Conservation (phyloP, 2,329 filamentous ascomycete species). For the Xylariaceae sp. region DNA sequence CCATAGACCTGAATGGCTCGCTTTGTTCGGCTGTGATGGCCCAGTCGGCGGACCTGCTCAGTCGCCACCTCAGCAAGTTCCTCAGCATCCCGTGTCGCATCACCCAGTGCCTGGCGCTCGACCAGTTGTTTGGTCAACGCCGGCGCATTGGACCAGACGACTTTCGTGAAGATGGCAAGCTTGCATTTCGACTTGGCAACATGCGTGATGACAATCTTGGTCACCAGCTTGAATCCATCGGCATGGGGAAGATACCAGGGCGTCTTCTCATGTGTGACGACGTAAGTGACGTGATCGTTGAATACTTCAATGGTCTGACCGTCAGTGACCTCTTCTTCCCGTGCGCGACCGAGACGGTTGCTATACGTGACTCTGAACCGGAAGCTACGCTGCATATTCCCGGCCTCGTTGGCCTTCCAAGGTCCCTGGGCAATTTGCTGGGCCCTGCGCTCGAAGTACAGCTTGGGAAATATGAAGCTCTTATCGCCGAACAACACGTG, state of each 20-base stretch:
- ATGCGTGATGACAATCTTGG: constrained; percentile 91
- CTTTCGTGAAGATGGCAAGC: constrained; percentile 77
- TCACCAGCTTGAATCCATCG: constrained; percentile 72
- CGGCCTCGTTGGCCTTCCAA: constrained; percentile 68
- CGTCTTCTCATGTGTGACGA: constrained; percentile 56
- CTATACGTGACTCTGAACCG: constrained; percentile 67
- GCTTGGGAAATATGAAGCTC: constrained; percentile 85
- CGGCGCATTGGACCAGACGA: constrained; percentile 76
- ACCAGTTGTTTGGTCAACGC: constrained; percentile 55
- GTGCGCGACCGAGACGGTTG: constrained; percentile 58
- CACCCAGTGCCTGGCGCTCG: constrained; percentile 68
- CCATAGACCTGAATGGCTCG: constrained; percentile 77
- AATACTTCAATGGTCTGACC: constrained; percentile 81
- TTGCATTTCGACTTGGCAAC: constrained; percentile 89
- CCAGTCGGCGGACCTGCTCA: constrained; percentile 71
- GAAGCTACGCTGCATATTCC: constrained; percentile 71
- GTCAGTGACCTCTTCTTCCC: constrained; percentile 64
- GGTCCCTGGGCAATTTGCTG: constrained; percentile 79
- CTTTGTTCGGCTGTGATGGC: constrained; percentile 67
- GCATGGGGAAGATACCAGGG: constrained; percentile 83
- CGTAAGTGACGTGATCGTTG: constrained; percentile 67
- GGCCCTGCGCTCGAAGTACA: constrained; percentile 78
- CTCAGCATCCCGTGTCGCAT: constrained; percentile 66
- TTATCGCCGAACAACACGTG: constrained; percentile 96
- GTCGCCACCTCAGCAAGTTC: constrained; percentile 71